phyloP scores from a whole-genome alignment of 768 basidiomycete species.

The Tricholoma hemisulphureum region DNA sequence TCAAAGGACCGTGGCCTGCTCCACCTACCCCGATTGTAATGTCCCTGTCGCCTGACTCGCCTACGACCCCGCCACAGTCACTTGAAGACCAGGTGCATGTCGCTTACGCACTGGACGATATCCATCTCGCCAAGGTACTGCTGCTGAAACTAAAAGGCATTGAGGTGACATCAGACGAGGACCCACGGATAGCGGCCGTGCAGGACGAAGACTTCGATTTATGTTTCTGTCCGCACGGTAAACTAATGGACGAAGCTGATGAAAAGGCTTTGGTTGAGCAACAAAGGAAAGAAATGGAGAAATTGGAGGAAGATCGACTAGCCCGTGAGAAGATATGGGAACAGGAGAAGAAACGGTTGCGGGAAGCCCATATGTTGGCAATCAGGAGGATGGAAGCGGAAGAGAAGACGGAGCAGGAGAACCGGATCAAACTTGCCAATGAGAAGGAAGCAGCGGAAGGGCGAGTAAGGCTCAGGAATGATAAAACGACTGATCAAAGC shows the following conservation, averaged over 20 bases:
- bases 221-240: constrained; percentile 44
- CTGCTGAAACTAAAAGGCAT: constrained; percentile 63
- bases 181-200: constrained; percentile 63
- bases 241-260: constrained; percentile 42
- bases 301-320: constrained; percentile 37
- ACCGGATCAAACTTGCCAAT: constrained; percentile 15
- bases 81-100: constrained; percentile 65
- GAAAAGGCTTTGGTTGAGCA: constrained; percentile 32
- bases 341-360: constrained; percentile 42
- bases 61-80: constrained; percentile 41
- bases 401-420: no score
- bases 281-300: constrained; percentile 32
- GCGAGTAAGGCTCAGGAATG: constrained; percentile 36
- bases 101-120: constrained; percentile 66
- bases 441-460: constrained; percentile 21
- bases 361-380: constrained; percentile 34
- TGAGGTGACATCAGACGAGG: constrained; percentile 55
- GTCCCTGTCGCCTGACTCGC: constrained; percentile 41
- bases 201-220: constrained; percentile 51
- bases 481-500: no score
- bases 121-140: constrained; percentile 63
- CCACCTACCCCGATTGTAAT: constrained; percentile 27
- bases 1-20: constrained; percentile 5
- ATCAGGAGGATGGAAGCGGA: constrained; percentile 21
- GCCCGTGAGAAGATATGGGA: constrained; percentile 50